Conservation (phyloP, 2,329 filamentous ascomycete genomes). For the Diaporthe eres region DNA sequence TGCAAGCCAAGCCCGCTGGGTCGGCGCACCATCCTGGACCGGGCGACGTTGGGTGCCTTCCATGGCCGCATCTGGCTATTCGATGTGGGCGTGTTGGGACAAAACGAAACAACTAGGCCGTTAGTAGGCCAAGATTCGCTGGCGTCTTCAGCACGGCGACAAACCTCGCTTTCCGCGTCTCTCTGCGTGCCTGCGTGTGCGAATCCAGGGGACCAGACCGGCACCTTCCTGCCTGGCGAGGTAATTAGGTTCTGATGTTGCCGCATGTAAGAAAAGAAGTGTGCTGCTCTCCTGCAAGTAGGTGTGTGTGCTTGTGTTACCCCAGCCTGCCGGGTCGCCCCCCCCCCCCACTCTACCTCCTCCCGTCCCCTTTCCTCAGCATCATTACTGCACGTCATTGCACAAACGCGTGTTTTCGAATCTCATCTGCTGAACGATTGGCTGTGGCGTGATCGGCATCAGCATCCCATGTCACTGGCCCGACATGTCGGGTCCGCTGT, state of each 20-base stretch:
- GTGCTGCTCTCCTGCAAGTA: neutral
- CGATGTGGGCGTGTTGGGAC: constrained; percentile 7
- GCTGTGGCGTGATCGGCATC: constrained; percentile 3
- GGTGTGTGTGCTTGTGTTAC: constrained; percentile 8
- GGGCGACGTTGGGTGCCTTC: neutral
- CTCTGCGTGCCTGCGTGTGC: neutral
- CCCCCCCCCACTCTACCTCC: neutral
- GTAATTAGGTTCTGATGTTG: neutral
- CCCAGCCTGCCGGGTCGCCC: neutral
- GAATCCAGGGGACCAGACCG: neutral
- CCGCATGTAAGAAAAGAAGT: neutral
- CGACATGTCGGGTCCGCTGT: constrained; percentile 19
- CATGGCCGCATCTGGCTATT: neutral
- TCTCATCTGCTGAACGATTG: neutral
- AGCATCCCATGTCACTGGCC: neutral
- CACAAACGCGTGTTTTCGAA: neutral
- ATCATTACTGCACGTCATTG: constrained; percentile 30
- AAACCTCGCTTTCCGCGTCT: neutral
- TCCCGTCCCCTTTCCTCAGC: neutral
- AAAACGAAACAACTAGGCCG: neutral
- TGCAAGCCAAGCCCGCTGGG: constrained; percentile 1
- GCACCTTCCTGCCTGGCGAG: neutral
- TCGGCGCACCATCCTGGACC: neutral
- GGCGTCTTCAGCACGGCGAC: neutral
- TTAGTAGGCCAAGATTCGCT: neutral